Evolutionary conservation across 2,329 filamentous ascomycete genomes (phyloP), one percentile per base, ranked within the genome.

Genomic region (Cladosporium sp.): DNA sequence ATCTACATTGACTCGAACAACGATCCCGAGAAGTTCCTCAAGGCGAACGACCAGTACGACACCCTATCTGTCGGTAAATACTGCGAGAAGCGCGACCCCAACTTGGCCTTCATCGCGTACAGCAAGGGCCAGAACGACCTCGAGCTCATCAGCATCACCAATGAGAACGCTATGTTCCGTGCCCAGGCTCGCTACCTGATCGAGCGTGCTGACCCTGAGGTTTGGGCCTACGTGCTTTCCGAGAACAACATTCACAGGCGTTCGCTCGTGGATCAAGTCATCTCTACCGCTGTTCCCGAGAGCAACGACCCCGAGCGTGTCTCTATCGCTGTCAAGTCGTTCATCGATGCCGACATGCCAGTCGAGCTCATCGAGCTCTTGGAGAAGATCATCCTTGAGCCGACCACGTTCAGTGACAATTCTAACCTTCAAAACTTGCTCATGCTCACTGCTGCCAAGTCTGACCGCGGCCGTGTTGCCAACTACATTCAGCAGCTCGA

Each of bases 1-100:
- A 99, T 99, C 72, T 99, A 99, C 81, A 99, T 99, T 66, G 95
- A 99, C 80, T 93, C 89, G 71, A 99, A 99, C 85, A 97, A 97
- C 82, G 93, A 97, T 77, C 95, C 95, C 0, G 95, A 99, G 84
- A 91, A 92, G 76, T 99, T 99, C 83, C 83, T 99, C 62, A 96
- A 95, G 82, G 92, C 97, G 81, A 99, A 99, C 76, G 92, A 97
- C 74, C 88, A 95, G 77, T 99, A 99, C 72, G 95, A 99, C 76
- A 92, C 95, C 3, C 83, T 98, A 49, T 87, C 85, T 28, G 92
- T 99, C 64, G 95, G 95, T 78, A 97, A 97, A 81, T 99, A 99
- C 84, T 99, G 94, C 78, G 94, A 97, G 84, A 98, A 98, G 86
- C 91, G 95, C 37, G 95, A 99, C 74, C 95, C 95, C 69, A 97